Evolutionary conservation across 169 alveolate genomes (phyloP).

Genomic region (Eimeria mitis): DNA sequence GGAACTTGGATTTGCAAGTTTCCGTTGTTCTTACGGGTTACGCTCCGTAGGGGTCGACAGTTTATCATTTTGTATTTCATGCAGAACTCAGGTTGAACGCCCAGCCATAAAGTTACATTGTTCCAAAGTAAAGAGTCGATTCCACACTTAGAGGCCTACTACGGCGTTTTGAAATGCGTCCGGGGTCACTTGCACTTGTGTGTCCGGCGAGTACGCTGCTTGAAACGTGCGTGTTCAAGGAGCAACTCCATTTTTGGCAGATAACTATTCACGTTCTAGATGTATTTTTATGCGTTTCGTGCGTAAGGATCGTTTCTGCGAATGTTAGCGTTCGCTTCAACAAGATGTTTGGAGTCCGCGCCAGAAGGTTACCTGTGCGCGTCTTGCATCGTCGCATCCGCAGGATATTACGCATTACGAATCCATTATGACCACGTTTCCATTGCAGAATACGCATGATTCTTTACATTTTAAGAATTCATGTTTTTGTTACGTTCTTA

Average conservation of each 20-base stretch:
- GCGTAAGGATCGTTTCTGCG: too few species aligned
- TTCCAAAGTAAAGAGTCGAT: neutral
- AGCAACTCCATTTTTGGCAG: too few species aligned
- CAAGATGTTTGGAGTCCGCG: neutral
- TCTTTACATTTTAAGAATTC: too few species aligned
- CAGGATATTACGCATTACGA: neutral
- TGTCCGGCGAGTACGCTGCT: neutral
- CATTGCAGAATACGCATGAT: too few species aligned
- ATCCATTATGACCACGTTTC: too few species aligned
- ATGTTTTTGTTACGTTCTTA: neutral
- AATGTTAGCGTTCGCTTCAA: too few species aligned
- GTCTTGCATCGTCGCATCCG: neutral
- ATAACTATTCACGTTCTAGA: neutral
- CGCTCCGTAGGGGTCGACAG: too few species aligned
- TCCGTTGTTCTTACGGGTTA: neutral
- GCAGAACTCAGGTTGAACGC: neutral
- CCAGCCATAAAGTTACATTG: neutral
- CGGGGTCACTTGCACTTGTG: neutral
- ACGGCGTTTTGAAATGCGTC: neutral
- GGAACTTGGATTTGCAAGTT: neutral
- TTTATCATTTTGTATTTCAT: too few species aligned
- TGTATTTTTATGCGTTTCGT: too few species aligned
- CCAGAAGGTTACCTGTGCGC: neutral
- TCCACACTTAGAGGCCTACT: neutral
- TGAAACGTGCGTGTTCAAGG: neutral